Evolutionary conservation across 164 flowering plant species (phyloP).

Genomic region (Stephania yunnanensis): DNA sequence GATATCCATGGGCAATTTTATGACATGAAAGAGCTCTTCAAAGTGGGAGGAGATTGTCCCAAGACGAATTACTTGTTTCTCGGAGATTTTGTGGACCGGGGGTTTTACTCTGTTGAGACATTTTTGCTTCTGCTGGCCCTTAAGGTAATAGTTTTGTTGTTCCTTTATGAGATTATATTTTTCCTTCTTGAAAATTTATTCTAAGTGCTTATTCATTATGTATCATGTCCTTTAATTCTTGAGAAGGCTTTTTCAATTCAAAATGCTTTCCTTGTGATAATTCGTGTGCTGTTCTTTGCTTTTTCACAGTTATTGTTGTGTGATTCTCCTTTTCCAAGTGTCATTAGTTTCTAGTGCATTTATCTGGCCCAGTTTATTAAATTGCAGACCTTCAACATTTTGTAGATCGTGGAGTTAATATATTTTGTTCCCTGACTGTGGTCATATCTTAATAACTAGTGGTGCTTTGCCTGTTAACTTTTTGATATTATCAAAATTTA

Average conservation of each 20-base stretch:
- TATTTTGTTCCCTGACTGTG: neutral
- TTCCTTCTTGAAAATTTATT: neutral
- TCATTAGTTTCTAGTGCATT: neutral
- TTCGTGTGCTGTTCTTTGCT: neutral
- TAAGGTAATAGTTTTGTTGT: conserved; percentile 45
- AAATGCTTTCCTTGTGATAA: neutral
- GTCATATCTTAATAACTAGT: neutral
- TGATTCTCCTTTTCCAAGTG: neutral
- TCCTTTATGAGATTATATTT: neutral
- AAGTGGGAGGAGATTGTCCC: conserved; percentile 99
- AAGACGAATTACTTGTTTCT: conserved; percentile 96
- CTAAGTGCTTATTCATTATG: neutral
- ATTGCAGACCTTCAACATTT: neutral
- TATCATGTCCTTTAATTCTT: neutral
- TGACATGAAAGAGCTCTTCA: conserved; percentile 98
- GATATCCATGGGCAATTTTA: conserved; percentile 98
- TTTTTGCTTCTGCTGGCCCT: conserved; percentile 89
- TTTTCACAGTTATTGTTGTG: neutral
- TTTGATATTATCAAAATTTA: no score
- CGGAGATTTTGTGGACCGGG: conserved; percentile 98
- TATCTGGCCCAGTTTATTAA: neutral
- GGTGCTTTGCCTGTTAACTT: neutral
- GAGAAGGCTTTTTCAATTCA: neutral
- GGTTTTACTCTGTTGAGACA: conserved; percentile 96
- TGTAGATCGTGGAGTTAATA: neutral